Base-by-base conservation (phyloP, 1,139 yeast genomes). In the Hemisphaericaspora subhashii region DNA sequence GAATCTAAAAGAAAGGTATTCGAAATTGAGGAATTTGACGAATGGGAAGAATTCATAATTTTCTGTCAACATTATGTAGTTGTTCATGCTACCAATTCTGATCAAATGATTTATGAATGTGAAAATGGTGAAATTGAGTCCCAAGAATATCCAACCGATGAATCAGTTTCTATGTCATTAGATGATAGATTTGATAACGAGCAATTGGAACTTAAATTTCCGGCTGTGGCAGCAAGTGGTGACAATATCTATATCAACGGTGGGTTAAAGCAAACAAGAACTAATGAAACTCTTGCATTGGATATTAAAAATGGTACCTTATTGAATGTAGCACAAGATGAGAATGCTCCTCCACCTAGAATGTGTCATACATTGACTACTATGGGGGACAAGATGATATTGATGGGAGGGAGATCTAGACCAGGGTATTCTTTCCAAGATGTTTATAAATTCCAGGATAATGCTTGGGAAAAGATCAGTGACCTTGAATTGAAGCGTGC, bases 11-110 rank as follows among this genome's bases (percentile, higher is more conserved):
- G 45, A 0, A 58, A 62, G 36, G 74, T 86, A 13, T 69, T 68
- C 11, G 40, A 56, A 2, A 71, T 83, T 20, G 95, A 86, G 55
- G 77, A 76, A 7, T 86, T 86, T 58, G 95, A 86, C 55, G 95
- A 86, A 59, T 77, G 86, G 80, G 95, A 86, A 58, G 95, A 86
- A 57, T 86, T 86, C 47, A 73, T 82, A 21, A 57, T 84, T 13
- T 86, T 85, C 53, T 81, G 89, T 46, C 94, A 85, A 50, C 94
- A 86, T 55, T 86, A 86, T 54, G 68, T 82, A 28, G 68, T 84
- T 24, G 66, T 83, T 3, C 89, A 84, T 57, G 87, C 89, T 1
- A 71, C 81, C 1, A 79, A 76, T 52, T 43, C 44, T n/a, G 41
- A 41, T 33, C 51, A 44, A 30, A 36, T 48, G 29, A 38, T 51